These are phyloP conservation scores for Fusarium nelsonii DNA, from an alignment of 2,329 filamentous ascomycete species.

Conservation along the genomic window DNA sequence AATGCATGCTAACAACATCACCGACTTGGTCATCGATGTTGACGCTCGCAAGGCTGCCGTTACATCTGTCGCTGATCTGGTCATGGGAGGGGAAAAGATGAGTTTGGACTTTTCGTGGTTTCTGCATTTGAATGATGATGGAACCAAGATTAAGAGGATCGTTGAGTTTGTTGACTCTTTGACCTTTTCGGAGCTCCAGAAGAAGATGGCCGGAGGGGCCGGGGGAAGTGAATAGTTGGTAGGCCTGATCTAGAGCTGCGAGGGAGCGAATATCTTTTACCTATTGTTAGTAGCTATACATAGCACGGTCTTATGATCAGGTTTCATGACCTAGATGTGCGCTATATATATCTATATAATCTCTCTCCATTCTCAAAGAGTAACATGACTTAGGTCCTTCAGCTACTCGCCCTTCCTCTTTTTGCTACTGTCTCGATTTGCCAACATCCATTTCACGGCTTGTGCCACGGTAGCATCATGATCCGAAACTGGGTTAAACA, in stretches of 20 bases:
- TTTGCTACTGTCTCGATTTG: too few relatives aligned
- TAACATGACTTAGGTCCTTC: too few relatives aligned
- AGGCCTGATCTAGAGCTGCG: too few relatives aligned
- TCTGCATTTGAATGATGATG: slow-evolving; percentile 22
- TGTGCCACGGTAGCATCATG: too few relatives aligned
- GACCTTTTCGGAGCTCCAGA: not conserved
- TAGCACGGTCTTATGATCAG: too few relatives aligned
- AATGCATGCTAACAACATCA: slow-evolving; percentile 3
- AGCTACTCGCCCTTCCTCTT: too few relatives aligned
- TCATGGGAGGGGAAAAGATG: slow-evolving; percentile 5
- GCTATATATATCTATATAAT: too few relatives aligned
- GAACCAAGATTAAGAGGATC: slow-evolving; percentile 21
- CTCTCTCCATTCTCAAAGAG: too few relatives aligned
- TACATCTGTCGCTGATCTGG: slow-evolving; percentile 11
- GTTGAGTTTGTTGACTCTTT: slow-evolving; percentile 33
- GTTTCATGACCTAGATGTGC: too few relatives aligned
- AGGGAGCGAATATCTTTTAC: not conserved
- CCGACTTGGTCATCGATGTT: slow-evolving; percentile 19
- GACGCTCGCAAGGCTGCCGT: slow-evolving; percentile 15
- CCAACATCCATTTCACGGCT: too few relatives aligned
- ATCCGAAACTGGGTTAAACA: too few relatives aligned
- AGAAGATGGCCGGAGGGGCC: not conserved
- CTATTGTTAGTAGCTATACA: too few relatives aligned
- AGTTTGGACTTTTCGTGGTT: slow-evolving; percentile 30
- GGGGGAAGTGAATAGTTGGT: not conserved